Evolutionary conservation across 257 asterid species (phyloP).

Genomic region (Solanum habrochaites): DNA sequence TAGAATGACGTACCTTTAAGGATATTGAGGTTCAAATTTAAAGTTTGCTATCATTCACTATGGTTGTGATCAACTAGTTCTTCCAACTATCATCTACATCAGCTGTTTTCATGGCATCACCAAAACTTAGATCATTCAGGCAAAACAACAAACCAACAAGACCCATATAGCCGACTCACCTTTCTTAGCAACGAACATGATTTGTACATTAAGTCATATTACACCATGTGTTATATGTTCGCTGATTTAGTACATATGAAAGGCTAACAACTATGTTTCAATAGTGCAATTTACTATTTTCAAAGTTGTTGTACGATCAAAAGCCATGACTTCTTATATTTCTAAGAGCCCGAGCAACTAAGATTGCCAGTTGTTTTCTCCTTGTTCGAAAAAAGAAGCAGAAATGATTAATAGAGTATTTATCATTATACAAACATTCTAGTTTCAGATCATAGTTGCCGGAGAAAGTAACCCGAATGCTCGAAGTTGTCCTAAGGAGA

Average conservation of each 20-base stretch:
- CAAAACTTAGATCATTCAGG: too few species aligned
- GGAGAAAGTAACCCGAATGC: too few species aligned
- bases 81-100: slow-evolving; percentile 88
- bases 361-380: too few species aligned
- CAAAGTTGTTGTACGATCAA: neutral
- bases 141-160: neutral
- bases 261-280: neutral
- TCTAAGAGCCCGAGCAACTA: too few species aligned
- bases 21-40: too few species aligned
- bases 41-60: too few species aligned
- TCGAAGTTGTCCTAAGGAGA: too few species aligned
- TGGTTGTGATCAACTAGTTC: slow-evolving; percentile 59
- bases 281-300: neutral
- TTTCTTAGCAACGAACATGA: neutral
- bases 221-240: neutral
- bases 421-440: too few species aligned
- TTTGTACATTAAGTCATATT: neutral
- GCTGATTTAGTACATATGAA: neutral
- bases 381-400: too few species aligned
- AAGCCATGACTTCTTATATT: neutral
- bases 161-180: neutral
- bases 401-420: too few species aligned
- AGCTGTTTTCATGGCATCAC: slow-evolving; percentile 29
- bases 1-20: too few species aligned
- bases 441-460: too few species aligned